Conservation (phyloP, 2,329 filamentous ascomycete genomes). For the Penicillium griseofulvum region DNA sequence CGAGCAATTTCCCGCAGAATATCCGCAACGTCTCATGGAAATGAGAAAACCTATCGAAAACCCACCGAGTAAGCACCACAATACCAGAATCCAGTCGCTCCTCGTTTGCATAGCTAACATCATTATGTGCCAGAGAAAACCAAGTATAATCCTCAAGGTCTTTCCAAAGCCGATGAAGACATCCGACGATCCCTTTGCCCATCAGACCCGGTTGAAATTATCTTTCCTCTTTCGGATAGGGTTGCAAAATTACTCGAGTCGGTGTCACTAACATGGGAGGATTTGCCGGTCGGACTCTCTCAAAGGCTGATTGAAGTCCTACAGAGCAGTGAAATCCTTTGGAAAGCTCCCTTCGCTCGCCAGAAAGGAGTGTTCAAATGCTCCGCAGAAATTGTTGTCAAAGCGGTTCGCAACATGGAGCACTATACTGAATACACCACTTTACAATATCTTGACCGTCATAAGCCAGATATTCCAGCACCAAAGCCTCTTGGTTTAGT, state of each 20-base stretch:
- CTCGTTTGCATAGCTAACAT: background rate
- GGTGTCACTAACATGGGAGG: background rate
- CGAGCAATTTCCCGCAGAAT: constrained; percentile 11
- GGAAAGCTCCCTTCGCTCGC: constrained; percentile 19
- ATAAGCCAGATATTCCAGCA: constrained; percentile 18
- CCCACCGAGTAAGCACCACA: no score
- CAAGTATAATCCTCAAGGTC: background rate
- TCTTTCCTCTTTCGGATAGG: constrained; percentile 3
- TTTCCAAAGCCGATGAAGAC: background rate
- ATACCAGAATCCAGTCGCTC: background rate
- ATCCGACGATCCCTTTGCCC: constrained; percentile 5
- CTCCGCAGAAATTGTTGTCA: constrained; percentile 17
- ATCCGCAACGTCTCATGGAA: no score
- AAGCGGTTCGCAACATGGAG: constrained; percentile 18
- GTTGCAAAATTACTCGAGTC: background rate
- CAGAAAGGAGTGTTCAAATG: constrained; percentile 24
- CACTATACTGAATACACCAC: constrained; percentile 28
- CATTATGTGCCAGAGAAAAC: background rate
- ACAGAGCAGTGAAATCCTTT: constrained; percentile 19
- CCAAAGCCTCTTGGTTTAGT: constrained; percentile 21
- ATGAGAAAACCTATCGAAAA: no score
- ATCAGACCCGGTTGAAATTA: constrained; percentile 2
- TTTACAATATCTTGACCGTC: constrained; percentile 23
- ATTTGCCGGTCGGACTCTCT: background rate
- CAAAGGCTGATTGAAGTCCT: constrained; percentile 16